phyloP scores from a whole-genome alignment of 2,329 filamentous ascomycete species.

The Sporothrix schenckii region DNA sequence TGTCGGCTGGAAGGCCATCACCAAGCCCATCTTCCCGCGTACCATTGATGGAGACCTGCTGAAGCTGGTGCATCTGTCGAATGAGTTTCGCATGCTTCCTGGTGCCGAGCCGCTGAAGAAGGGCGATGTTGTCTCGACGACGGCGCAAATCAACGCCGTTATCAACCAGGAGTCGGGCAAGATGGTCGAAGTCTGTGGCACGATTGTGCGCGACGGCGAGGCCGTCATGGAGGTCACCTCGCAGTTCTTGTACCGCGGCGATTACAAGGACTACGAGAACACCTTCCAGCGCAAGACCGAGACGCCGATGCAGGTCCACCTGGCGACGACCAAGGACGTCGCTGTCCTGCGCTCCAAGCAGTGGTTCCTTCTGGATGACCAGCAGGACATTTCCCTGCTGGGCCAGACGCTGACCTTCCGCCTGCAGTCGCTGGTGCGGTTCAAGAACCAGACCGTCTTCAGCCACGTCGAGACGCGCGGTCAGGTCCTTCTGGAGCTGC shows the following conservation, averaged over 20 bases:
- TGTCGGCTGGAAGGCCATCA: constrained; percentile 99
- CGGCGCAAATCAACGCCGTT: constrained; percentile 93
- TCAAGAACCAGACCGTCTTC: constrained; percentile 93
- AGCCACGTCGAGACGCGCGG: constrained; percentile 90
- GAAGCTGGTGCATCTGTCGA: constrained; percentile 94
- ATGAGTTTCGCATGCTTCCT: constrained; percentile 97
- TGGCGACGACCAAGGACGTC: constrained; percentile 85
- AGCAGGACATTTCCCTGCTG: constrained; percentile 76
- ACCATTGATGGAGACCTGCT: constrained; percentile 94
- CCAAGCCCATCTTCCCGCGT: constrained; percentile 97
- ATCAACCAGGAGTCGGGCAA: constrained; percentile 98
- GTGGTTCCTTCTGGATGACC: constrained; percentile 85
- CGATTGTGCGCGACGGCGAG: constrained; percentile 79
- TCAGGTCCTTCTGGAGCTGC: constrained; percentile 89
- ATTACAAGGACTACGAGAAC: constrained; percentile 92
- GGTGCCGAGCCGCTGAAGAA: constrained; percentile 94
- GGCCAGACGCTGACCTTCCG: constrained; percentile 96
- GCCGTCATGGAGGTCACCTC: constrained; percentile 98
- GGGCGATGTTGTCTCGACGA: constrained; percentile 88
- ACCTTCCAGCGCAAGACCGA: constrained; percentile 98
- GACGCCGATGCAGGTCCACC: constrained; percentile 89
- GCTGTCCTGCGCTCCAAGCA: constrained; percentile 95
- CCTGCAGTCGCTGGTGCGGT: constrained; percentile 84
- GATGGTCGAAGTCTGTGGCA: constrained; percentile 99
- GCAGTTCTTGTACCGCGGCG: constrained; percentile 94